Evolutionary conservation across 345 rosid genomes (phyloP).

Genomic region (Populus alba): DNA sequence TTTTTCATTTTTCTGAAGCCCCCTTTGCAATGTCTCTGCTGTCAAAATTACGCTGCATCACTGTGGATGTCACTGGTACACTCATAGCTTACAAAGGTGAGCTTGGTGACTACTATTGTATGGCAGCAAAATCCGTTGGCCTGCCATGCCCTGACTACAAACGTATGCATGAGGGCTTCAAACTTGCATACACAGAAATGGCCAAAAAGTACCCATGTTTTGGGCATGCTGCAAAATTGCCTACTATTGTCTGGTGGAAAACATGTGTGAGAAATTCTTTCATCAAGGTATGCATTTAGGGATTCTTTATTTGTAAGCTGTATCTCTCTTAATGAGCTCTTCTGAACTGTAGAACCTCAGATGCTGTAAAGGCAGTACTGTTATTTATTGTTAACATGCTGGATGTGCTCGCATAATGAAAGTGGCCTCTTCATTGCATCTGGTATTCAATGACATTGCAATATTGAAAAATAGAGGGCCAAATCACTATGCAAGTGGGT

Average conservation of each 20-base stretch:
- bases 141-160: slow-evolving; percentile 93
- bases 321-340: background rate
- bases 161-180: slow-evolving; percentile 86
- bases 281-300: slow-evolving; percentile 44
- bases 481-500: background rate
- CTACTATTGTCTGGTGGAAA: slow-evolving; percentile 94
- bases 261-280: slow-evolving; percentile 82
- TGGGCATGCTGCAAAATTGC: slow-evolving; percentile 76
- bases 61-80: slow-evolving; percentile 97
- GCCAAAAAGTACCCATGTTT: slow-evolving; percentile 88
- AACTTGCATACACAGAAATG: slow-evolving; percentile 85
- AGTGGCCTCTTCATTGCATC: background rate
- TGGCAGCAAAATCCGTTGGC: slow-evolving; percentile 96
- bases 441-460: background rate
- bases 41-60: slow-evolving; percentile 71
- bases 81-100: slow-evolving; percentile 96
- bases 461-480: background rate
- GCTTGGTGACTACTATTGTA: slow-evolving; percentile 98
- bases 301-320: background rate
- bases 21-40: slow-evolving; percentile 51
- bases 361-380: background rate
- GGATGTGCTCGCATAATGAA: background rate
- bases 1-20: background rate
- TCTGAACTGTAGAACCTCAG: background rate
- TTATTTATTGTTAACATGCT: background rate